These are phyloP conservation scores for Lachancea quebecensis DNA, from an alignment of 805 yeast species.

Conservation along the genomic window DNA sequence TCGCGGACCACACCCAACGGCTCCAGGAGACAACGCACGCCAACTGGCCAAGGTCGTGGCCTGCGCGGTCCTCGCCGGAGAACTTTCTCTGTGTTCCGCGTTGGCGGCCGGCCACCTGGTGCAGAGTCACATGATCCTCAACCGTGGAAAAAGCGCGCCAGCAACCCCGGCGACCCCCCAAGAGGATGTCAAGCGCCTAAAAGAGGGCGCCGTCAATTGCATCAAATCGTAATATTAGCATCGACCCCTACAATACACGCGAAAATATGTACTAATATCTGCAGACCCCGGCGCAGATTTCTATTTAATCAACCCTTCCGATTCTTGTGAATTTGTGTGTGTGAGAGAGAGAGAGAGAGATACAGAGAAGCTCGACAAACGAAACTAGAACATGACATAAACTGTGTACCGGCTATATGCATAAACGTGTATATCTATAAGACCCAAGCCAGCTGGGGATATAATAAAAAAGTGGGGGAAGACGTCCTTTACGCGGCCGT, in stretches of 20 bases:
- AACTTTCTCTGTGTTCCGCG: conserved; percentile 88
- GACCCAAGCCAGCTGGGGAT: background rate
- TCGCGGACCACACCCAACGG: conserved; percentile 88
- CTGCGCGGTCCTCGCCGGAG: conserved; percentile 92
- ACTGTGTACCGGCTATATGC: no score
- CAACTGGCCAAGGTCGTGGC: conserved; percentile 91
- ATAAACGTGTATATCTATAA: background rate
- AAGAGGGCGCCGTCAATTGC: conserved; percentile 71
- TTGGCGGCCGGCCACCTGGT: conserved; percentile 98
- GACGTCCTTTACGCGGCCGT: background rate
- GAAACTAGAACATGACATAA: no score
- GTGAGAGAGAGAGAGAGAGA: no score
- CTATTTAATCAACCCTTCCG: no score
- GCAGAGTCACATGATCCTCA: conserved; percentile 94
- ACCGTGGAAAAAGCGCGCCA: conserved; percentile 50
- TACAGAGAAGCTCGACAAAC: no score
- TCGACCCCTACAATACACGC: background rate
- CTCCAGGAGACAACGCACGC: conserved; percentile 92
- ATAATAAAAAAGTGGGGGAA: background rate
- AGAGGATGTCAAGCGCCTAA: conserved; percentile 41
- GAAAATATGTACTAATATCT: background rate
- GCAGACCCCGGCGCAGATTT: background rate
- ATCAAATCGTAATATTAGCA: conserved; percentile 43
- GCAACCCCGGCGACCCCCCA: conserved; percentile 14
- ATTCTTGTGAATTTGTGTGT: no score